Evolutionary conservation across 495 filamentous ascomycete species (phyloP).

Genomic region (Hypoxylon intermedium): DNA sequence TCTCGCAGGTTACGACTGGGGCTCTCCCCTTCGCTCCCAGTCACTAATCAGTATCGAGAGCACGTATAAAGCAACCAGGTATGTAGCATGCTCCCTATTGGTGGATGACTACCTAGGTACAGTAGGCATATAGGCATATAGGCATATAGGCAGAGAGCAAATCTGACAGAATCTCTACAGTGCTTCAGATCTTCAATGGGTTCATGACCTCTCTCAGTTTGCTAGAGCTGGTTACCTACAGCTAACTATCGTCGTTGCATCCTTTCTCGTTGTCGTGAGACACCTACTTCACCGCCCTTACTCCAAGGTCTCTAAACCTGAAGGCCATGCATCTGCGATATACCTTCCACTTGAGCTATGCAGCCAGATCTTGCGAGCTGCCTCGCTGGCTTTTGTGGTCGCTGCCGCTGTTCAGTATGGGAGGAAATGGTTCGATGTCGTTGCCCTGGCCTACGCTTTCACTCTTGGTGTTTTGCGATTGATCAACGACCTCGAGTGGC

Average conservation of each 20-base stretch:
- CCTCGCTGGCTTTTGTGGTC: slow-evolving; percentile 42
- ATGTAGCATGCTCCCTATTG: not conserved
- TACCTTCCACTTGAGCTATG: slow-evolving; percentile 42
- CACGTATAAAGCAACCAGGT: slow-evolving; percentile 6
- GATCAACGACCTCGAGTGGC: slow-evolving; percentile 44
- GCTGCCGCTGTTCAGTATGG: slow-evolving; percentile 29
- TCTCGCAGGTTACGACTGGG: slow-evolving; percentile 25
- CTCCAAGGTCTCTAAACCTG: slow-evolving; percentile 31
- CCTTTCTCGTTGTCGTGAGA: slow-evolving; percentile 37
- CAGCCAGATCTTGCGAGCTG: slow-evolving; percentile 43
- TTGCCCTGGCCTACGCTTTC: slow-evolving; percentile 42
- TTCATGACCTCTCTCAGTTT: slow-evolving; percentile 36
- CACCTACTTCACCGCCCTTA: slow-evolving; percentile 38
- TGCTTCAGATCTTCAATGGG: slow-evolving; percentile 35
- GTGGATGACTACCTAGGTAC: not conserved
- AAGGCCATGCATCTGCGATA: slow-evolving; percentile 40
- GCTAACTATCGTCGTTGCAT: slow-evolving; percentile 36
- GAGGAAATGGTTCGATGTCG: slow-evolving; percentile 41
- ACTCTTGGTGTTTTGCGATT: slow-evolving; percentile 47
- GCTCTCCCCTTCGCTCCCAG: slow-evolving; percentile 26
- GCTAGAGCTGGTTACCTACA: slow-evolving; percentile 41
- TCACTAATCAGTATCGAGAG: slow-evolving; percentile 10
- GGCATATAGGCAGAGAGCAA: too few relatives aligned
- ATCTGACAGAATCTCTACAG: slow-evolving; percentile 10
- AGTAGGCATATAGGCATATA: too few relatives aligned